Base-by-base conservation (phyloP, 495 filamentous ascomycete species). In the Entonaema liquescens region DNA sequence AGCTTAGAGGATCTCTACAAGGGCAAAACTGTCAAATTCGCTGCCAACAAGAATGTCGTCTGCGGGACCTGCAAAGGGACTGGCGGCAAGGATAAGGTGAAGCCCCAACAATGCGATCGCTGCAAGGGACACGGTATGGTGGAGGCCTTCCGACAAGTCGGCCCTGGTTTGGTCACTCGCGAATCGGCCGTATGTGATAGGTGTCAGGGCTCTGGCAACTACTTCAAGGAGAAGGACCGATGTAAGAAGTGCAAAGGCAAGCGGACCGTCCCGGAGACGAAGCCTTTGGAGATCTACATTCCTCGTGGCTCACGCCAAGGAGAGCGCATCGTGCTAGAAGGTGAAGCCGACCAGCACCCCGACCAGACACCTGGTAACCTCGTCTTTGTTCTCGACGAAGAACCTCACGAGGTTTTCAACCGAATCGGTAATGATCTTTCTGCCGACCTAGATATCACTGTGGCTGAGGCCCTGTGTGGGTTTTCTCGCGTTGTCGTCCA, bases 201-300 rank as follows among this genome's bases (percentile, higher is more conserved):
- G 61, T 99, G 95, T 83, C 86, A 87, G 59, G 93, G 93, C 13
- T 87, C 90, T 13, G 95, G 95, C 13, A 88, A 89, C 62, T 88
- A 94, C 72, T 97, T 89, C 84, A 91, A 91, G 79, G 93, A 95
- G 69, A 98, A 98, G 83, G 95, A 99, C 68, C 91, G 92, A 77
- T 99, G 95, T 85, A 96, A 94, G 85, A 97, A 96, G 84, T 99
- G 96, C 87, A 97, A 98, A 82, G 95, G 95, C 50, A 89, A 91
- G 76, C 87, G 91, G 57, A 91, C 92, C 3, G 83, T 85, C 33
- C 89, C 92, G 76, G 90, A 93, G 77, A 95, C 90, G 79, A 99
- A 98, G 82, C 90, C 95, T 12, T 81, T 99, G 49, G 96, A 99
- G 80, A 89, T 99, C 38, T 98, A 98, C 81, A 97, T 99, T 64